phyloP scores from a whole-genome alignment of 1,284 basidiomycete genomes.

The Rhodotorula sp. region DNA sequence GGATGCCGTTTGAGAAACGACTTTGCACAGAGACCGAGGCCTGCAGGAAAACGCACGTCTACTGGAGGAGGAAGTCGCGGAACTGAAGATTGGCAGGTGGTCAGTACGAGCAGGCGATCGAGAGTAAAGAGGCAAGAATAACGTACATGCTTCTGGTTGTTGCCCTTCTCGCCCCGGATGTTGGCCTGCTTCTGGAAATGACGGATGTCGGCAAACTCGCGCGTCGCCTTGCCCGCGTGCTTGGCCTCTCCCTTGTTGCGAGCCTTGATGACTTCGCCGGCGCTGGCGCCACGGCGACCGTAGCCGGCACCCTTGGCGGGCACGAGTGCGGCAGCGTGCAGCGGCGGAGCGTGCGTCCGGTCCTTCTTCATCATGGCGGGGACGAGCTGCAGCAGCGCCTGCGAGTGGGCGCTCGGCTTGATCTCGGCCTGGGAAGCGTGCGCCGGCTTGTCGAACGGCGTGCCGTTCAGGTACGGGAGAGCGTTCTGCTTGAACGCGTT shows the following conservation, averaged over 20 bases:
- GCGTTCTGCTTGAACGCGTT: conserved; percentile 86
- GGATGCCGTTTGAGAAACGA: neutral
- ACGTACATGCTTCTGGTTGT: conserved; percentile 39
- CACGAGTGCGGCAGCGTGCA: conserved; percentile 56
- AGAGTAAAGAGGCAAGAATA: neutral
- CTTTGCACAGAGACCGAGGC: neutral
- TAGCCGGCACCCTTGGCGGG: conserved; percentile 81
- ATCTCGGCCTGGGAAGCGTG: conserved; percentile 26
- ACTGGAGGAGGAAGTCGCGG: conserved; percentile 33
- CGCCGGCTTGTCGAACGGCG: conserved; percentile 33
- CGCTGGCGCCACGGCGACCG: conserved; percentile 58
- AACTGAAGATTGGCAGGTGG: conserved; percentile 3
- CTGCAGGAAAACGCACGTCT: neutral
- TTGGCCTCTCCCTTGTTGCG: conserved; percentile 89
- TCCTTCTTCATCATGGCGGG: conserved; percentile 33
- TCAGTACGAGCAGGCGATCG: neutral
- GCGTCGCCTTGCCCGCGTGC: conserved; percentile 83
- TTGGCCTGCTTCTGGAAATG: conserved; percentile 16
- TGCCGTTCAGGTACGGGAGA: conserved; percentile 44
- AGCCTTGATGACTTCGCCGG: conserved; percentile 79
- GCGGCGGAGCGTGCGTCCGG: conserved; percentile 32
- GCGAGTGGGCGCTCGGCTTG: conserved; percentile 35
- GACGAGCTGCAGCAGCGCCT: conserved; percentile 33
- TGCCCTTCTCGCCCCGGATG: conserved; percentile 26
- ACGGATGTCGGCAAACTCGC: conserved; percentile 70